Evolutionary conservation across 352 stramenopile species (phyloP), one percentile per base, ranked within the genome.

Genomic region (Pythium insidiosum): DNA sequence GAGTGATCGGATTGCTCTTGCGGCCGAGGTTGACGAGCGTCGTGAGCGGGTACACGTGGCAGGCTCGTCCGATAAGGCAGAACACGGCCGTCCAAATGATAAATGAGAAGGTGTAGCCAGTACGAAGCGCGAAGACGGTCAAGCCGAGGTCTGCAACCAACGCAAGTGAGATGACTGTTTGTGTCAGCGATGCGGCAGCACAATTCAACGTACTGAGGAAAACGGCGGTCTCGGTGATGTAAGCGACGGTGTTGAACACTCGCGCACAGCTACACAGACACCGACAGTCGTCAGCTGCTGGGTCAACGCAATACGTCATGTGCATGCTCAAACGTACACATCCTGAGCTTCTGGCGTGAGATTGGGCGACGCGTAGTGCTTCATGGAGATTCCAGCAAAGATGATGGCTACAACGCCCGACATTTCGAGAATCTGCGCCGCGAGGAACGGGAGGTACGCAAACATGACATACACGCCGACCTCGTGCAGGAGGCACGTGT

Each of bases 331-430:
- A 33, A 68, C 70, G 54, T 74, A 91, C 81, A 89, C 67, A 45
- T 89, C 77, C 23, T 84, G 79, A 22, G 73, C 76, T 54, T 91
- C 77, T 1, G 63, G 52, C 0, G 73, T 78, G 29, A 98, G 54
- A 50, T 97, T 97, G 1, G 84, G 80, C 11, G 69, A 68, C 0
- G 82, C 80, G 53, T 97, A 97, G 44, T 93, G 72, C 61, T 94
- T 93, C 63, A 93, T 92, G 5, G 84, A 67, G 23, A 98, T 91
- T 31, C 80, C 93, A 15, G 85, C 85, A 42, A 98, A 97, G 38
- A 97, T 85, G 58, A 97, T 95, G 0, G 86, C 86, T 11, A 98
- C 89, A 53, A 98, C 95, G 21, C 89, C 89, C 24, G 77, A 92
- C 65, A 95, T 80, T 25, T 86, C 64, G 22, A 91, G 47, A 24